Percentiles rank a stretch among this genome's conserved stretches.
Evolutionary conservation across 257 asterid genomes (phyloP).

Genomic region (Asclepias syriaca): DNA sequence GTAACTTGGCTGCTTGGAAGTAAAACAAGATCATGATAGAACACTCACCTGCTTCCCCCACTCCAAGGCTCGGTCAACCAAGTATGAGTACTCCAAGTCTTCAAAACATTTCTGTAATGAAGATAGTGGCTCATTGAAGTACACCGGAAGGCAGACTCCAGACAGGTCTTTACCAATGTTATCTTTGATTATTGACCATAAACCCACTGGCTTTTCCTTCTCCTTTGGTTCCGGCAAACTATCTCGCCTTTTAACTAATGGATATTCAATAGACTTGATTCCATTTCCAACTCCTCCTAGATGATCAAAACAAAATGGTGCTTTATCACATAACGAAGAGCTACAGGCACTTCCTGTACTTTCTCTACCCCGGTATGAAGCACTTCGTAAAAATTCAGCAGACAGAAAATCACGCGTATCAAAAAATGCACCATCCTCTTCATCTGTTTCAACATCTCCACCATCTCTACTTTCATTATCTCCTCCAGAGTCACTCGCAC

Average conservation of each 20-base stretch:
- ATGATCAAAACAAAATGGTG: constrained; percentile 49
- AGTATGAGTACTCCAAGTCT: constrained; percentile 91
- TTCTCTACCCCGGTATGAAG: constrained; percentile 87
- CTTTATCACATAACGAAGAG: constrained; percentile 57
- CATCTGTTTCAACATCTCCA: constrained; percentile 83
- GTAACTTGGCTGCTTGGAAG: constrained; percentile 12
- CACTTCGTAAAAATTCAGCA: constrained; percentile 82
- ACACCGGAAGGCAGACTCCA: constrained; percentile 98
- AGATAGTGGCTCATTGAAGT: constrained; percentile 96
- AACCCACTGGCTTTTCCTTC: constrained; percentile 90
- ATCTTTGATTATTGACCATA: constrained; percentile 98
- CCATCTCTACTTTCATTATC: constrained; percentile 88
- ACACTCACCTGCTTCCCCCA: constrained; percentile 89
- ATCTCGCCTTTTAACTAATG: constrained; percentile 68
- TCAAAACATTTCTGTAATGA: constrained; percentile 96
- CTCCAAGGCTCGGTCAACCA: constrained; percentile 84
- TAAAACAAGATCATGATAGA: constrained; percentile 15
- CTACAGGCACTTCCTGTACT: constrained; percentile 44
- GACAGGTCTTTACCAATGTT: constrained; percentile 98
- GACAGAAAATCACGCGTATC: constrained; percentile 88
- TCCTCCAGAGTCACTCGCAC: constrained; percentile 86
- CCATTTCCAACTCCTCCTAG: constrained; percentile 47
- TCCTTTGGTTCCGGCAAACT: constrained; percentile 93
- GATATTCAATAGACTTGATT: constrained; percentile 58
- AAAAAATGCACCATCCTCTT: constrained; percentile 74